Conservation (phyloP, 768 basidiomycete genomes). For the Boletus huronensis region DNA sequence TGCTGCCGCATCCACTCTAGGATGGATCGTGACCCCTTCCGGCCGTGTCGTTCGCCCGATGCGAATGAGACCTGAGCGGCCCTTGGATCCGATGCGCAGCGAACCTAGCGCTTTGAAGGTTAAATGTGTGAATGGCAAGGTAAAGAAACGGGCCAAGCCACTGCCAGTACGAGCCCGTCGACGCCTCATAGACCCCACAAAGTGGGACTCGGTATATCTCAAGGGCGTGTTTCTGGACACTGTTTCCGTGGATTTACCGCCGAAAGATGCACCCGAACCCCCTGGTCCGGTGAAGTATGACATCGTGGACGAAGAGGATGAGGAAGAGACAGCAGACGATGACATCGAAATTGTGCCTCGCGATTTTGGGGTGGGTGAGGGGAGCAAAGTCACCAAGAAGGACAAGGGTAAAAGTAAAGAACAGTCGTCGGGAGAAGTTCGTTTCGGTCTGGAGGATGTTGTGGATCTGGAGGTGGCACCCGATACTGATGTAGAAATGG, state of each 20-base stretch:
- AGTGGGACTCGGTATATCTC: slow-evolving; percentile 66
- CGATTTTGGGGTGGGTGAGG: background rate
- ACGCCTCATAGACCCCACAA: slow-evolving; percentile 67
- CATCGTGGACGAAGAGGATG: background rate
- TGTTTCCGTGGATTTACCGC: slow-evolving; percentile 8
- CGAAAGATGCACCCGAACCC: background rate
- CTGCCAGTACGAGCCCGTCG: slow-evolving; percentile 57
- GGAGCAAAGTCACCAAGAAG: background rate
- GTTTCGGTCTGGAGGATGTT: background rate
- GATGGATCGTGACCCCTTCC: slow-evolving; percentile 69
- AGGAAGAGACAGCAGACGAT: background rate
- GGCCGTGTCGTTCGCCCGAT: slow-evolving; percentile 64
- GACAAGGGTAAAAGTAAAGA: slow-evolving; percentile 26
- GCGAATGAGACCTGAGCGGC: slow-evolving; percentile 66
- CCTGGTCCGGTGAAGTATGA: background rate
- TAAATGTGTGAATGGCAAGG: slow-evolving; percentile 24
- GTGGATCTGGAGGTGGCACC: slow-evolving; percentile 1
- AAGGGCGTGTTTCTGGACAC: slow-evolving; percentile 65
- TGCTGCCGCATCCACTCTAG: slow-evolving; percentile 50
- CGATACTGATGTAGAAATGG: slow-evolving; percentile 14
- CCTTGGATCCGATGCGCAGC: slow-evolving; percentile 38
- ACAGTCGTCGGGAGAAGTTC: slow-evolving; percentile 2
- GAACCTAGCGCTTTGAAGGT: slow-evolving; percentile 5
- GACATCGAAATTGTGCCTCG: slow-evolving; percentile 18
- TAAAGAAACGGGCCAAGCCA: slow-evolving; percentile 46